phyloP scores from a whole-genome alignment of 164 flowering plant genomes.

The Stephania yunnanensis region DNA sequence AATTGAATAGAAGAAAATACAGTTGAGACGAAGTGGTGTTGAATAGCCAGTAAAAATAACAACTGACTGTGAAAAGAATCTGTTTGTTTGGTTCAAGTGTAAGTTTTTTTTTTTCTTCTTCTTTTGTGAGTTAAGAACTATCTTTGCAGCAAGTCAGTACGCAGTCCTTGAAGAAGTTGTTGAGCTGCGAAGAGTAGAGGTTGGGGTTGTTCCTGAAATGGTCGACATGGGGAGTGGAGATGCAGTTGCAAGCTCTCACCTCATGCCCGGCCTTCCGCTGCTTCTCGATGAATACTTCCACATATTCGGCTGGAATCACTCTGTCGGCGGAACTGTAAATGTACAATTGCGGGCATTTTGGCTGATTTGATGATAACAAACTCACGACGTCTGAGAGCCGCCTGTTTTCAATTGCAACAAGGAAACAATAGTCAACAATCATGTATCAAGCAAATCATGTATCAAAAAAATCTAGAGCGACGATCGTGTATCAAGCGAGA shows the following conservation, averaged over 20 bases:
- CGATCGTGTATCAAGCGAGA: too few species aligned
- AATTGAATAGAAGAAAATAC: background rate
- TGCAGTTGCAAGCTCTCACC: slow-evolving; percentile 84
- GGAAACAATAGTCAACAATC: background rate
- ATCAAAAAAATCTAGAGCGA: too few species aligned
- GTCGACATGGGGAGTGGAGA: slow-evolving; percentile 92
- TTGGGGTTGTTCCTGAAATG: slow-evolving; percentile 84
- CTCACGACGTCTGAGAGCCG: slow-evolving; percentile 72
- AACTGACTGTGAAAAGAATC: background rate
- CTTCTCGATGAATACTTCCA: slow-evolving; percentile 76
- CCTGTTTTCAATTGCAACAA: slow-evolving; percentile 43
- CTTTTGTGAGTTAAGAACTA: background rate
- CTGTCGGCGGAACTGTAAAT: slow-evolving; percentile 89
- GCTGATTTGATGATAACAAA: slow-evolving; percentile 57
- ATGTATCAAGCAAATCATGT: too few species aligned
- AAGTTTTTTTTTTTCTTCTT: background rate
- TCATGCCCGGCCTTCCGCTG: slow-evolving; percentile 71
- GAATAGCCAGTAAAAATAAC: background rate
- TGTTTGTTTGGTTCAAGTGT: background rate
- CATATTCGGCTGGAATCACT: slow-evolving; percentile 78
- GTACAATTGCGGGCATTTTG: slow-evolving; percentile 75
- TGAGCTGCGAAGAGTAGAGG: slow-evolving; percentile 71
- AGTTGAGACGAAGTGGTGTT: background rate
- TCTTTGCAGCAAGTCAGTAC: slow-evolving; percentile 35
- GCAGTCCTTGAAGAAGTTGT: slow-evolving; percentile 69